Base-by-base conservation (phyloP, 371 early-diverging fungal species). In the Dichotomocladium elegans region DNA sequence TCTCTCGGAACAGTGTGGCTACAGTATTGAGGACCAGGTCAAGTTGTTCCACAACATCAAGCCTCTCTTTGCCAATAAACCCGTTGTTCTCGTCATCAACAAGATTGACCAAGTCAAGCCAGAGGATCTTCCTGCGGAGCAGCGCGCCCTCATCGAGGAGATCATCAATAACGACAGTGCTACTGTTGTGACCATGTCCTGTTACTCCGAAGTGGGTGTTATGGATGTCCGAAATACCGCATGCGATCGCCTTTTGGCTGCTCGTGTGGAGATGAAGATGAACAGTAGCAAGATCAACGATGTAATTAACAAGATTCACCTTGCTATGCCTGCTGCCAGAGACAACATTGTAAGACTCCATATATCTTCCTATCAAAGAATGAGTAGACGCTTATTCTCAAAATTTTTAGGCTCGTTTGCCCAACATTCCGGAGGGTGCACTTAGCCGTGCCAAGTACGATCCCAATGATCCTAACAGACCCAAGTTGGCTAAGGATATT, bases 1-100 rank as follows among this genome's bases (percentile, higher is more conserved):
- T 77, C 71, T 99, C 29, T 96, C 98, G 14, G 99, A 98, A 69
- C 95, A 93, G 70, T 99, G 99, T 82, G 99, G 99, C 41, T 99
- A 99, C 85, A 89, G 91, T 62, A 82, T 99, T 55, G 85, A 79
- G 47, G 95, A 95, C 55, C 99, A 99, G 75, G 72, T 90, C 63
- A 83, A 81, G 27, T 84, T 99, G 33, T 99, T 93, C 82, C 84
- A 95, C 61, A 90, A 91, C 64, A 92, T 99, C 75, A 93, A 95
- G 78, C 99, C 99, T 6, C 82, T 99, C 53, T 98, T 99, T 57
- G 94, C 94, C 67, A 98, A 96, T 82, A 99, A 99, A 81, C 98
- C 98, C 25, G 93, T 92, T 47, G 63, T 99, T 24, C 83, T 99
- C 48, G 95, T 99, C 40, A 78, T 99, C 57, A 96, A 94, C 84